Percentiles rank a stretch among this genome's conserved stretches.
Evolutionary conservation across 2,329 filamentous ascomycete genomes (phyloP).

Genomic region (Coniochaeta sp.): DNA sequence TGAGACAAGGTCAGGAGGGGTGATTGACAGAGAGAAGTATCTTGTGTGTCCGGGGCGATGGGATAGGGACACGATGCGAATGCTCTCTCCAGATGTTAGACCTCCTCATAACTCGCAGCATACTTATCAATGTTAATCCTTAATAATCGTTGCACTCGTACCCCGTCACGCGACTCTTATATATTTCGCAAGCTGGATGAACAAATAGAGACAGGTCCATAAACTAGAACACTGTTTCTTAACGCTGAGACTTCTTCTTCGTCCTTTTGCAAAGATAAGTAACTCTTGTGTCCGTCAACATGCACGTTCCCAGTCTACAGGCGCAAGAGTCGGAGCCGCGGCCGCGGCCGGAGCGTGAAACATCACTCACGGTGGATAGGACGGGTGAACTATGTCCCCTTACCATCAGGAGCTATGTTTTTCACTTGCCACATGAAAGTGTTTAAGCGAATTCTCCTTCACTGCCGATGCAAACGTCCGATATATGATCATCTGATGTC

Average conservation of each 20-base stretch:
- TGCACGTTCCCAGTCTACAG: no score
- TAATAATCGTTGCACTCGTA: background rate
- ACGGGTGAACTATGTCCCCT: background rate
- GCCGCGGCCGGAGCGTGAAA: no score
- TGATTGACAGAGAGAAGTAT: no score
- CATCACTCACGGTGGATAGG: no score
- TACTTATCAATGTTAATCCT: background rate
- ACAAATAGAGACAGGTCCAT: background rate
- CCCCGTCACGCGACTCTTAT: background rate
- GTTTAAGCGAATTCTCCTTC: background rate
- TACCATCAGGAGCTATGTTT: background rate
- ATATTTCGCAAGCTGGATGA: no score
- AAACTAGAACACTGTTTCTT: background rate
- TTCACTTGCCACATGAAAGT: background rate
- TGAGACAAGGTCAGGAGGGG: background rate
- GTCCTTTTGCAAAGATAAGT: no score
- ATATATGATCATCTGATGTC: background rate
- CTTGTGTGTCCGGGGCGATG: no score
- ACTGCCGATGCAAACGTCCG: background rate
- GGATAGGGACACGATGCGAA: no score
- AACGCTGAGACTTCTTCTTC: no score
- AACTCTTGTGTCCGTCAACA: no score
- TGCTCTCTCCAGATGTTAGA: background rate
- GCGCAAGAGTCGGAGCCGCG: no score
- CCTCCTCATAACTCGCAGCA: background rate